These are phyloP conservation scores for Teratosphaeria epicoccoides DNA, from an alignment of 2,329 filamentous ascomycete genomes.

Conservation along the genomic window DNA sequence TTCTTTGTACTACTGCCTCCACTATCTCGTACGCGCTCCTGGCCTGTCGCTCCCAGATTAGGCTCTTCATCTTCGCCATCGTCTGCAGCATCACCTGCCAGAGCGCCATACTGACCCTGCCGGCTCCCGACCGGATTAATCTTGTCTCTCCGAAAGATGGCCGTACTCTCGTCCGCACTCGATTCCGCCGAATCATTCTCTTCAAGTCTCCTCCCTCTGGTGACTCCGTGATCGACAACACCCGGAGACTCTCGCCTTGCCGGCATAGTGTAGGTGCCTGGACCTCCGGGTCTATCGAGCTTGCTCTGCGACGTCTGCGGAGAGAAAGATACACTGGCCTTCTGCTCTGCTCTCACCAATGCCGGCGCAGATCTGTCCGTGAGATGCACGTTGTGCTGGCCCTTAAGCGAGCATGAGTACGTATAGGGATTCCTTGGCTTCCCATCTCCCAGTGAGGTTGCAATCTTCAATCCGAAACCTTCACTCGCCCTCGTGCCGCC, in stretches of 20 bases:
- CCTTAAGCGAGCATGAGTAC: constrained; percentile 5
- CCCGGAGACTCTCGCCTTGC: constrained; percentile 5
- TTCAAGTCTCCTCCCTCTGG: constrained; percentile 6
- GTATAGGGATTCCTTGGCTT: constrained; percentile 11
- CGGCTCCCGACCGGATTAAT: constrained; percentile 2
- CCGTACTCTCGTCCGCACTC: constrained; percentile 33
- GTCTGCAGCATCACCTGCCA: constrained; percentile 6
- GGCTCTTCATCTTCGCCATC: constrained; percentile 2
- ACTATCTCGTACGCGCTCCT: constrained; percentile 5
- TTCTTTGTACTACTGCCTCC: constrained; percentile 4
- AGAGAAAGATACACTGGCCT: constrained; percentile 15
- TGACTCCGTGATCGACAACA: constrained; percentile 7
- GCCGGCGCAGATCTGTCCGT: neutral
- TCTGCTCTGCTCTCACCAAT: neutral
- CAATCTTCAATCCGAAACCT: neutral
- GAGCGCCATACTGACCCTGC: constrained; percentile 15
- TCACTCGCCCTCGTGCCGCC: neutral
- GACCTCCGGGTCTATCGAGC: constrained; percentile 8
- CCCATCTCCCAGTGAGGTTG: constrained; percentile 5
- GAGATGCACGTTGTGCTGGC: neutral
- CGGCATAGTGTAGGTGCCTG: constrained; percentile 6
- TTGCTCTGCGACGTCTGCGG: constrained; percentile 6
- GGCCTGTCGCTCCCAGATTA: constrained; percentile 1
- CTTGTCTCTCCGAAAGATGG: constrained; percentile 24
- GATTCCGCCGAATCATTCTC: constrained; percentile 22